A percentile compares a stretch with the other conserved stretches of the same genome.
Conservation (phyloP, 2,329 filamentous ascomycete genomes). For the Huntiella moniliformis region DNA sequence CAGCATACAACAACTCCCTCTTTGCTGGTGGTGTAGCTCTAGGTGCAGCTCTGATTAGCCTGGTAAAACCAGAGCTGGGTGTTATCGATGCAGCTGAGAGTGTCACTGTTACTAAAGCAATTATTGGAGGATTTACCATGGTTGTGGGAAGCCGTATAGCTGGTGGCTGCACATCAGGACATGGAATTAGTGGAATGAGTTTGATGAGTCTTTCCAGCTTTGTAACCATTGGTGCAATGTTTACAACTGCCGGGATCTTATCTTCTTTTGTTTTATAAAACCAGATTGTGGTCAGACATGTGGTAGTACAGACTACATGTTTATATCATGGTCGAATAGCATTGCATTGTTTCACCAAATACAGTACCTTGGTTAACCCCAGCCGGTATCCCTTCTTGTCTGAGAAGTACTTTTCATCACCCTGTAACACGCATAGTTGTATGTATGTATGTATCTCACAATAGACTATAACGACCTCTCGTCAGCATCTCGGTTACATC, state of each 20-base stretch:
- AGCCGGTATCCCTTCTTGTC: neutral
- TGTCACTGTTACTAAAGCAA: constrained; percentile 22
- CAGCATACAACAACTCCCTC: constrained; percentile 25
- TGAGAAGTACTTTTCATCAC: no score
- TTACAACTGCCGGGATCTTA: constrained; percentile 27
- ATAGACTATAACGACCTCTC: no score
- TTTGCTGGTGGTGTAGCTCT: constrained; percentile 33
- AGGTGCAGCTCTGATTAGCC: constrained; percentile 26
- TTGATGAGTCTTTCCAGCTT: constrained; percentile 42
- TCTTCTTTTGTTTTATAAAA: constrained; percentile 13
- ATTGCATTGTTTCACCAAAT: neutral
- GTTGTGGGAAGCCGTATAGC: constrained; percentile 41
- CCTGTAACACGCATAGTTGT: no score
- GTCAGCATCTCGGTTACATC: no score
- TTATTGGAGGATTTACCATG: constrained; percentile 37
- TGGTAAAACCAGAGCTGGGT: constrained; percentile 12
- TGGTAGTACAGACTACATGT: neutral
- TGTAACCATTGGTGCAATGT: constrained; percentile 38
- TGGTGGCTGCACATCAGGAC: constrained; percentile 49
- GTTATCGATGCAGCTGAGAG: constrained; percentile 16
- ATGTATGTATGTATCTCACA: no score
- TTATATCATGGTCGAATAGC: neutral
- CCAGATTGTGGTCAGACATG: neutral
- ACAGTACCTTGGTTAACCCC: neutral
- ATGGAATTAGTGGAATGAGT: constrained; percentile 50